Conservation (phyloP, 768 basidiomycete species). For the Pleurotus eryngii region DNA sequence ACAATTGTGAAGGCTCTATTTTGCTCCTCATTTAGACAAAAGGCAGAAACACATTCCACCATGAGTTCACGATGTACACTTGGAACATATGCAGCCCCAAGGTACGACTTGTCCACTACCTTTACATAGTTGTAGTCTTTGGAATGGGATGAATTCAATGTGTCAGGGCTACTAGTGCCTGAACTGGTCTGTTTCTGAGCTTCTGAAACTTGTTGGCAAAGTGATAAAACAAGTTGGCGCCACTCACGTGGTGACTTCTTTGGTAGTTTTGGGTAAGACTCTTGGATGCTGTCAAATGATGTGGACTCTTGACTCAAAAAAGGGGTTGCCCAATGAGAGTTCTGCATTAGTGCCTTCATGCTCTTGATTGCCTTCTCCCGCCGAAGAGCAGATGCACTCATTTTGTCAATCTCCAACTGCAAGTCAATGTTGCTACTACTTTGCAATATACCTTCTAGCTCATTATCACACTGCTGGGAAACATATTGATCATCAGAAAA, state of each 20-base stretch:
- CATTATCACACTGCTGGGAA: no score
- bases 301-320: background rate
- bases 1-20: conserved; percentile 26
- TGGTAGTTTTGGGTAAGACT: no score
- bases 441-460: no score
- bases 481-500: no score
- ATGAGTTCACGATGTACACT: background rate
- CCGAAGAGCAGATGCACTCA: no score
- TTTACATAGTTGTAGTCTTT: background rate
- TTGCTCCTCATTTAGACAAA: conserved; percentile 27
- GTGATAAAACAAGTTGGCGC: conserved; percentile 8
- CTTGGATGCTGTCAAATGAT: background rate
- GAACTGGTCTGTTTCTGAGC: no score
- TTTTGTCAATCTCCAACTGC: no score
- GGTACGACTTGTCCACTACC: conserved; percentile 21
- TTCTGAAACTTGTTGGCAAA: no score
- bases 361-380: background rate
- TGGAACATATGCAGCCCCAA: conserved; percentile 12
- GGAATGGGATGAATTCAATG: no score
- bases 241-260: background rate
- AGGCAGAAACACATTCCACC: conserved; percentile 2
- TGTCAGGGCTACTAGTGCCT: no score
- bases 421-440: no score
- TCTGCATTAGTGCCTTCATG: conserved; percentile 1
- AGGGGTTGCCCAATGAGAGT: background rate